These are phyloP conservation scores for Solanum hybrid DNA, from an alignment of 305 asterid species.

Conservation along the genomic window DNA sequence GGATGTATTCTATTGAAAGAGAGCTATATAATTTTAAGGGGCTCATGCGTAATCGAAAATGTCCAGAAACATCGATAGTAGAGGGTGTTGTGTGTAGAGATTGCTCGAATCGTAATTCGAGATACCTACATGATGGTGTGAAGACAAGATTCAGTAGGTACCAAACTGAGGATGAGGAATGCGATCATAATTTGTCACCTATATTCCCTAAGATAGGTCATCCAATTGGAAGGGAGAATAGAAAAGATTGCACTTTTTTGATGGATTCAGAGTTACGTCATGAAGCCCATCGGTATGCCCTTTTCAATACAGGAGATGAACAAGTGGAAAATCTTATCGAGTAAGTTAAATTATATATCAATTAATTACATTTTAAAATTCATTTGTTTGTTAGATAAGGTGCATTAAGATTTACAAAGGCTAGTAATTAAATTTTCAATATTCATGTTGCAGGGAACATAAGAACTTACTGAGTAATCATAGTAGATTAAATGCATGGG, in stretches of 20 bases:
- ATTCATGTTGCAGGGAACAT: neutral
- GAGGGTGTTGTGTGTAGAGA: neutral
- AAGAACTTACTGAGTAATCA: neutral
- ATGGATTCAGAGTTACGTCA: neutral
- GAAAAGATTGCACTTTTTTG: neutral
- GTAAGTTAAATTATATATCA: neutral
- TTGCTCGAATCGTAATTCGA: neutral
- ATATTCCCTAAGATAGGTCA: too few species aligned
- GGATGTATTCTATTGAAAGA: neutral
- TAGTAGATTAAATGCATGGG: neutral
- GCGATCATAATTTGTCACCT: neutral
- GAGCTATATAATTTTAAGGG: neutral
- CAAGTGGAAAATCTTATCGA: neutral
- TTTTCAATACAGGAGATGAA: neutral
- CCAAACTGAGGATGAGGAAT: neutral
- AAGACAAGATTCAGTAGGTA: neutral
- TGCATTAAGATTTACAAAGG: neutral
- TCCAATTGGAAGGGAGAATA: neutral
- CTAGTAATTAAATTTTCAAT: too few species aligned
- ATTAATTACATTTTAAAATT: neutral
- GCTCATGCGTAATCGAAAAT: neutral
- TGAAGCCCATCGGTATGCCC: neutral
- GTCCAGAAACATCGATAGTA: neutral
- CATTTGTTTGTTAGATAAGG: neutral
- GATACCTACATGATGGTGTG: neutral